Evolutionary conservation across 2,329 filamentous ascomycete species (phyloP).

Genomic region (Biscogniauxia marginata): DNA sequence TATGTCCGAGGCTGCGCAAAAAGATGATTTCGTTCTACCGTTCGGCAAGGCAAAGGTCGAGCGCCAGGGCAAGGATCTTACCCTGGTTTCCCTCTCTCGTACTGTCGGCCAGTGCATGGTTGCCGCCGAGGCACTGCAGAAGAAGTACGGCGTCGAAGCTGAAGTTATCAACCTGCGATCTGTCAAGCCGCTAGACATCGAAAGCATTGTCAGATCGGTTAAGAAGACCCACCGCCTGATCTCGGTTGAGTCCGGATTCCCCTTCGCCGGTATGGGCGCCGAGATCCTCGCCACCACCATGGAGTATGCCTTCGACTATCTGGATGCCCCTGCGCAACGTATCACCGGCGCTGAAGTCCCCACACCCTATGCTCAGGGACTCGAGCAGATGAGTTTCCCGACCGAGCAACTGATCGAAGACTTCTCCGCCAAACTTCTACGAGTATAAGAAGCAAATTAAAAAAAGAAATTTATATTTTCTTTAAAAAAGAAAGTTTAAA

Average conservation of each 20-base stretch:
- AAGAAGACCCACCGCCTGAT: slow-evolving; percentile 97
- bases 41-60: slow-evolving; percentile 99
- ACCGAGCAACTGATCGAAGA: slow-evolving; percentile 83
- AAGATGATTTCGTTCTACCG: slow-evolving; percentile 93
- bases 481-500: neutral
- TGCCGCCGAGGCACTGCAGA: slow-evolving; percentile 88
- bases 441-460: slow-evolving; percentile 25
- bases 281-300: slow-evolving; percentile 93
- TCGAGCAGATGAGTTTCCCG: slow-evolving; percentile 96
- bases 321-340: slow-evolving; percentile 88
- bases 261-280: slow-evolving; percentile 86
- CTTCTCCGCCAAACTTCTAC: slow-evolving; percentile 84
- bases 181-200: slow-evolving; percentile 93
- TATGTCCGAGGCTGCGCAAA: slow-evolving; percentile 95
- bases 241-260: slow-evolving; percentile 93
- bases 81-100: slow-evolving; percentile 90
- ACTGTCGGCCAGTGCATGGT: slow-evolving; percentile 89
- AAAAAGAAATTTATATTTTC: slow-evolving; percentile 5
- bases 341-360: slow-evolving; percentile 97
- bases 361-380: slow-evolving; percentile 87
- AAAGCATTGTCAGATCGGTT: slow-evolving; percentile 92
- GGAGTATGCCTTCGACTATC: slow-evolving; percentile 98
- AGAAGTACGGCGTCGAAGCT: slow-evolving; percentile 91
- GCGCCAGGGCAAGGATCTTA: slow-evolving; percentile 91
- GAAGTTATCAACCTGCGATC: slow-evolving; percentile 99